phyloP scores from a whole-genome alignment of 768 basidiomycete genomes.

The Omphalotus guepiniiformis region DNA sequence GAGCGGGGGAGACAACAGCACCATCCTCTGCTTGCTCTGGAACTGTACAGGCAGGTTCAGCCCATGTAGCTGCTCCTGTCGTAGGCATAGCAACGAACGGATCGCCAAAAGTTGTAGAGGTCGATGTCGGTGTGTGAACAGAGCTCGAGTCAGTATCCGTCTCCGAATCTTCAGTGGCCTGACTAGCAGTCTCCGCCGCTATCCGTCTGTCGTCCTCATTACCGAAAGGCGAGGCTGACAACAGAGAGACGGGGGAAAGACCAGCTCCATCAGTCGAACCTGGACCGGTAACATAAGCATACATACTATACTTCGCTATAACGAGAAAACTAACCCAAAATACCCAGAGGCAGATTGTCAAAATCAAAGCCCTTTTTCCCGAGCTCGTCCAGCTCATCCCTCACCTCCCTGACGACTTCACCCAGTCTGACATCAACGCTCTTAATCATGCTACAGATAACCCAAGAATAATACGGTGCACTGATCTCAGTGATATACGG shows the following conservation, averaged over 20 bases:
- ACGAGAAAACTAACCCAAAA: background rate
- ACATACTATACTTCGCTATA: background rate
- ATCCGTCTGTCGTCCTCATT: too few relatives aligned
- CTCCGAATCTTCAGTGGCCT: conserved; percentile 33
- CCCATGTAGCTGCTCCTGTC: too few relatives aligned
- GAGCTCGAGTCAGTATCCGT: conserved; percentile 49
- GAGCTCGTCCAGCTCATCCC: background rate
- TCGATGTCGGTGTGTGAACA: conserved; percentile 44
- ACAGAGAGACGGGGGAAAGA: conserved; percentile 28
- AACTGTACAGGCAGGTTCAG: too few relatives aligned
- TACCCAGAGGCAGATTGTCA: background rate
- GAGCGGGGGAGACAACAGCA: too few relatives aligned
- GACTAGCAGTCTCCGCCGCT: too few relatives aligned
- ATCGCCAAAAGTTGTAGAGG: conserved; percentile 24
- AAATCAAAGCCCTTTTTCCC: conserved; percentile 1
- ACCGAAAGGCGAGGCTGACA: conserved; percentile 28
- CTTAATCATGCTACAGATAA: conserved; percentile 49
- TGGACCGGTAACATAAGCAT: background rate
- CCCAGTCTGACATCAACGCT: conserved; percentile 39
- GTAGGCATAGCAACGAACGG: conserved; percentile 12
- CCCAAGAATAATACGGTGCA: conserved; percentile 44
- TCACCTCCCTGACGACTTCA: conserved; percentile 24
- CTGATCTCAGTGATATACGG: conserved; percentile 5
- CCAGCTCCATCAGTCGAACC: background rate
- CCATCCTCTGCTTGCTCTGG: too few relatives aligned